Evolutionary conservation across 257 asterid genomes (phyloP).

Genomic region (Solanum ossicruentum): DNA sequence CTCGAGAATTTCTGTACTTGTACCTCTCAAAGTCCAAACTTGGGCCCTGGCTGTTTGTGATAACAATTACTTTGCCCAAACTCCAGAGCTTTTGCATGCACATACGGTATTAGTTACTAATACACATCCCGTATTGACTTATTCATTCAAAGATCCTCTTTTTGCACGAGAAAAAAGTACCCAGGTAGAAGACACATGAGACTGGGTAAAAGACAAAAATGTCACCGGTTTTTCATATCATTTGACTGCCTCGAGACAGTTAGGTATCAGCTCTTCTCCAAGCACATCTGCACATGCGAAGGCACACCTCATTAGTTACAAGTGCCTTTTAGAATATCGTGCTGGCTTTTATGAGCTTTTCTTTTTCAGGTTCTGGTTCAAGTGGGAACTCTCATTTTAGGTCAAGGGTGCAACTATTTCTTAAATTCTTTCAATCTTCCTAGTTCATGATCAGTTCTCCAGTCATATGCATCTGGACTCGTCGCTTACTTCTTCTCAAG

Average conservation of each 20-base stretch:
- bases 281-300: not conserved
- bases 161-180: not conserved
- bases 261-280: not conserved
- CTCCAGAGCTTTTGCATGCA: not conserved
- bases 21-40: not conserved
- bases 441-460: not conserved
- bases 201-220: not conserved
- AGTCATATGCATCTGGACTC: not conserved
- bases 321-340: not conserved
- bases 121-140: not conserved
- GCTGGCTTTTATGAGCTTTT: not conserved
- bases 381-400: not conserved
- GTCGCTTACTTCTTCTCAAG: not conserved
- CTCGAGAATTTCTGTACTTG: not conserved
- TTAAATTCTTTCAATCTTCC: not conserved
- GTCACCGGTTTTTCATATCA: not conserved
- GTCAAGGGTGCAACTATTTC: not conserved
- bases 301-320: not conserved
- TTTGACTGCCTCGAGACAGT: not conserved
- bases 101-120: not conserved
- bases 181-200: not conserved
- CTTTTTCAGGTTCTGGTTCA: not conserved
- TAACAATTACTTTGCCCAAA: not conserved
- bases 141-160: not conserved
- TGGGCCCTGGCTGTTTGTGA: no score